Base-by-base conservation (phyloP, 2,329 filamentous ascomycete genomes). In the Domatiomyces catenatus region DNA sequence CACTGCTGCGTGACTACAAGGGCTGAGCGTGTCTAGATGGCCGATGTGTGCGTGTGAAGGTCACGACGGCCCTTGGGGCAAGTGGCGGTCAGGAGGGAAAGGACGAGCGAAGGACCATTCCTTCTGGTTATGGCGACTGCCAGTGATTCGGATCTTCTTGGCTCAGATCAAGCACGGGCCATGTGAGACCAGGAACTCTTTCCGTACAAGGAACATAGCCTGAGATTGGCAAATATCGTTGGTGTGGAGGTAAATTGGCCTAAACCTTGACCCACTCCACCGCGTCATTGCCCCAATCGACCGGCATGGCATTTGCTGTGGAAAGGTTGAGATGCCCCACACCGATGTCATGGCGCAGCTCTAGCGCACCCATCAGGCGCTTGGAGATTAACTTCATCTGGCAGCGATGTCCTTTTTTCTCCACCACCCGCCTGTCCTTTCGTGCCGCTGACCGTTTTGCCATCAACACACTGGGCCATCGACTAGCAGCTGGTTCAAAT, bases 101-200 rank as follows among this genome's bases (percentile, higher is more conserved):
- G 10, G 32, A 28, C 44, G 42, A 42, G 43, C 15, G 39, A 46
- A 39, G 19, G 15, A 15, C 18, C 26, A 44, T 49, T 49, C 36
- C 15, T 48, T 44, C 44, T 49, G 48, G 39, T 45, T 47, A 48
- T n/a, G 46, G 47, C 26, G 53, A 55, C 53, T 49, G 46, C 49
- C 51, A 42, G 22, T 24, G 22, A 24, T 24, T 48, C 17, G 47
- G 26, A 20, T 48, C n/a, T 42, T 36, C 47, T 48, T 48, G 47
- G 22, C n/a, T 17, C 10, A 39, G 32, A 39, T 39, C 8, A 39
- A 39, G 32, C 32, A 39, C 32, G 10, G 32, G 32, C 32, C 32
- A 39, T 39, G 32, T 39, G 32, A 39, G 32, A 15, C 32, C 32
- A 39, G 32, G 32, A 15, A 39, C 32, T 15, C 32, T 39, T 15